Evolutionary conservation across 345 rosid genomes (phyloP), one percentile per base, ranked within the genome.

Genomic region (Ceriops decandra): DNA sequence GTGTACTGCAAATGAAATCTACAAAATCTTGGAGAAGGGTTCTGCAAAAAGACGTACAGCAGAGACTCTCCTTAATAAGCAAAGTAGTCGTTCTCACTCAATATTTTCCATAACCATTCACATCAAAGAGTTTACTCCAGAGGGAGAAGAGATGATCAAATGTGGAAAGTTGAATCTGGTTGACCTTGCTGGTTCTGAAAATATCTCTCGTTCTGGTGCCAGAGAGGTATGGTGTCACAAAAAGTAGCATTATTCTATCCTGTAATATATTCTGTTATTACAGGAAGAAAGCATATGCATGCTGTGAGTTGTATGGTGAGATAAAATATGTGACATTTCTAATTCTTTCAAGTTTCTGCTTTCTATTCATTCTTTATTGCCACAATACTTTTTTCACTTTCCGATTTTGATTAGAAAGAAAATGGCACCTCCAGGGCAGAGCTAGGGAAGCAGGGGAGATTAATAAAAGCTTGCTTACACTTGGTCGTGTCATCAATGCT

Each of bases 371-470:
- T 68, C 53, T 57, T 58, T 5, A 17, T 52, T 19, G 26, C 27
- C 24, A 26, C 33, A 30, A 21, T 52, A 22, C 7, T 22, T 52
- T 52, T 62, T 28, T 26, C 31, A 30, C 17, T 27, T 32, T 61
- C 64, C 22, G 36, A 38, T 67, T 33, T 63, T 74, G 54, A 71
- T 71, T 49, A 32, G 10, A n/a, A 42, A 26, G 76, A 62, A 54
- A 68, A 74, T n/a, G 57, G 46, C 64, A 77, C 67, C 74, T 84
- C 71, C 89, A 95, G 99, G 97, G 99, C 65, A 85, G 99, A 81
- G 99, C 97, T 72, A 88, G 99, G 84, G 99, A 95, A 84, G 99
- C 98, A 57, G 98, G 97, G 68, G 99, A 95, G 85, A 95, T 95
- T 61, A 95, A 95, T 77, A 95, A 95, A 78, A 95, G 98, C 77